These are phyloP conservation scores for Amauroascus verrucosus DNA, from an alignment of 2,329 filamentous ascomycete species.

Conservation along the genomic window DNA sequence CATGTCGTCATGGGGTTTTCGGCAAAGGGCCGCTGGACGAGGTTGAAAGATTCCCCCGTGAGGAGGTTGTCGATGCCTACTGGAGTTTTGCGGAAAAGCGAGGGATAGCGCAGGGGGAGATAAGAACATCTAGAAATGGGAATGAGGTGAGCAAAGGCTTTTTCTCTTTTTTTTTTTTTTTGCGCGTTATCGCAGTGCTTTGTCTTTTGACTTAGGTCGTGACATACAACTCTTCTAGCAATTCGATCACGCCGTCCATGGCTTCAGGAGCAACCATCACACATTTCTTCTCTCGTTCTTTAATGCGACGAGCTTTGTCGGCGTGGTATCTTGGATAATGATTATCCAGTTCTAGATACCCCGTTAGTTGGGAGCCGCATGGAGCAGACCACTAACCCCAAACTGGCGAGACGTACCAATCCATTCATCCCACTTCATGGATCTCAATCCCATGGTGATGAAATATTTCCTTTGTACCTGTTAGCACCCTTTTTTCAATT, in stretches of 20 bases:
- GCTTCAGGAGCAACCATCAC: slow-evolving; percentile 59
- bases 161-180: not conserved
- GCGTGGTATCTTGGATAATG: slow-evolving; percentile 63
- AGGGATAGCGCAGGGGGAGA: slow-evolving; percentile 64
- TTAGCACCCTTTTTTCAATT: not conserved
- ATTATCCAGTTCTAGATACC: slow-evolving; percentile 60
- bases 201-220: too few relatives aligned
- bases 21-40: slow-evolving; percentile 50
- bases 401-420: slow-evolving; percentile 39
- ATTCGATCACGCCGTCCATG: slow-evolving; percentile 60
- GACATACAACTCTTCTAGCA: slow-evolving; percentile 58
- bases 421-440: slow-evolving; percentile 61
- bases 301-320: slow-evolving; percentile 59
- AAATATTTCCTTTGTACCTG: slow-evolving; percentile 49
- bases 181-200: too few relatives aligned
- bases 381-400: not conserved
- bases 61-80: slow-evolving; percentile 57
- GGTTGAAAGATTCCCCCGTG: slow-evolving; percentile 63
- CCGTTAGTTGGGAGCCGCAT: not conserved
- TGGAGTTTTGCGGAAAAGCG: slow-evolving; percentile 53
- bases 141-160: not conserved
- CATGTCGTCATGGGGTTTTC: slow-evolving; percentile 72
- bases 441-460: slow-evolving; percentile 67
- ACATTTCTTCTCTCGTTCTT: slow-evolving; percentile 56
- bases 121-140: slow-evolving; percentile 42